These are phyloP conservation scores for Cicer arietinum DNA, from an alignment of 306 rosid species.

Conservation along the genomic window DNA sequence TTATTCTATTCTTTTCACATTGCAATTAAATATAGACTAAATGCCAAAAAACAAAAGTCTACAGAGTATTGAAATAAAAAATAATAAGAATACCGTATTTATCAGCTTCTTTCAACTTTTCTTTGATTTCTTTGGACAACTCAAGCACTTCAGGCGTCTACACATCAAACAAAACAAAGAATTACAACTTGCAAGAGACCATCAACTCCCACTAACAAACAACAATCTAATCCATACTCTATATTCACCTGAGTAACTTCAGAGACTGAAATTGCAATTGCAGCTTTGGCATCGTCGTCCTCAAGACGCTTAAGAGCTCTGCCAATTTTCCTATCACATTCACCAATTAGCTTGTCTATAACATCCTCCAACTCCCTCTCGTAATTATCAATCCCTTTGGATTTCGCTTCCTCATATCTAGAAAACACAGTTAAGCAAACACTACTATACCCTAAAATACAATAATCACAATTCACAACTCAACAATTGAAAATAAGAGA, in stretches of 20 bases:
- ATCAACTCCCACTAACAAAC: background rate
- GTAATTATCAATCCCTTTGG: slow-evolving; percentile 74
- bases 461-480: background rate
- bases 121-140: slow-evolving; percentile 81
- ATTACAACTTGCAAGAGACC: background rate
- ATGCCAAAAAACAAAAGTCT: background rate
- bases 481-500: background rate
- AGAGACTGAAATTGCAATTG: slow-evolving; percentile 94
- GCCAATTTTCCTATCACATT: slow-evolving; percentile 92
- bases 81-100: slow-evolving; percentile 65
- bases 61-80: background rate
- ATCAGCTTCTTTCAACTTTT: slow-evolving; percentile 92
- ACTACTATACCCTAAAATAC: background rate
- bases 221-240: background rate
- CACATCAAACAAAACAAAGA: slow-evolving; percentile 41
- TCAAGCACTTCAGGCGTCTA: slow-evolving; percentile 87
- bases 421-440: slow-evolving; percentile 55
- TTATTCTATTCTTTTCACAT: background rate
- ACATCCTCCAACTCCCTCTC: slow-evolving; percentile 97
- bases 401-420: slow-evolving; percentile 90
- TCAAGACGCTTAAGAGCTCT: slow-evolving; percentile 96
- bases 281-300: slow-evolving; percentile 99
- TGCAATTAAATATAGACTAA: background rate
- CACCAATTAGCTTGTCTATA: slow-evolving; percentile 91
- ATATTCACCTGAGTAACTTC: slow-evolving; percentile 85